A percentile compares a stretch with the other conserved stretches of the same genome.
Conservation (phyloP, 1,284 basidiomycete species). For the Cerioporus squamosus region DNA sequence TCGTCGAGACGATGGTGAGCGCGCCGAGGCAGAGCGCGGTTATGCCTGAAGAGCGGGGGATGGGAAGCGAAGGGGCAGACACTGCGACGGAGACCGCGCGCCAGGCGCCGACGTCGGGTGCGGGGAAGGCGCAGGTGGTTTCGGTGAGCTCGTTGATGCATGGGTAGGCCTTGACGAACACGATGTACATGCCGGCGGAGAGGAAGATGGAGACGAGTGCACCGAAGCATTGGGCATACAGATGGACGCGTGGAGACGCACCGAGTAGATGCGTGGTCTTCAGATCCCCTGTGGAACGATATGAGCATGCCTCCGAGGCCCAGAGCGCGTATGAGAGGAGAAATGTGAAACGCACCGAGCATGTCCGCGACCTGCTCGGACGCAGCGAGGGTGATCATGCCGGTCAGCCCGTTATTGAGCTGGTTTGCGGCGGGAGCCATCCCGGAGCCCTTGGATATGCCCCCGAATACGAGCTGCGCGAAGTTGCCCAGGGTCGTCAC, state of each 20-base stretch:
- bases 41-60: slow-evolving; percentile 60
- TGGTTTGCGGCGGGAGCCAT: slow-evolving; percentile 44
- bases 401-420: slow-evolving; percentile 62
- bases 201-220: slow-evolving; percentile 63
- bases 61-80: slow-evolving; percentile 50
- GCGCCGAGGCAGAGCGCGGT: slow-evolving; percentile 59
- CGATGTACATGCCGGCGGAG: slow-evolving; percentile 58
- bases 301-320: too few species aligned
- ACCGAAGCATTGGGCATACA: slow-evolving; percentile 62
- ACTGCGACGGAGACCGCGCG: slow-evolving; percentile 63
- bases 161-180: slow-evolving; percentile 68
- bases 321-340: not conserved
- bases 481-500: slow-evolving; percentile 60
- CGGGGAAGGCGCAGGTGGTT: slow-evolving; percentile 36
- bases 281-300: slow-evolving; percentile 54
- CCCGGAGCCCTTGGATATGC: slow-evolving; percentile 53
- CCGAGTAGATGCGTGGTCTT: slow-evolving; percentile 75
- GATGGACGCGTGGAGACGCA: slow-evolving; percentile 69
- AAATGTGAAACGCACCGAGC: slow-evolving; percentile 30
- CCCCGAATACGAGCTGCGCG: slow-evolving; percentile 47
- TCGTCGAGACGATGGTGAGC: slow-evolving; percentile 19
- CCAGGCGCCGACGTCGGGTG: slow-evolving; percentile 68
- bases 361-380: slow-evolving; percentile 68
- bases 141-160: slow-evolving; percentile 51
- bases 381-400: slow-evolving; percentile 61